These are phyloP conservation scores for Aegilops umbellulata DNA, from an alignment of 176 grass and related monocot species.

Conservation along the genomic window DNA sequence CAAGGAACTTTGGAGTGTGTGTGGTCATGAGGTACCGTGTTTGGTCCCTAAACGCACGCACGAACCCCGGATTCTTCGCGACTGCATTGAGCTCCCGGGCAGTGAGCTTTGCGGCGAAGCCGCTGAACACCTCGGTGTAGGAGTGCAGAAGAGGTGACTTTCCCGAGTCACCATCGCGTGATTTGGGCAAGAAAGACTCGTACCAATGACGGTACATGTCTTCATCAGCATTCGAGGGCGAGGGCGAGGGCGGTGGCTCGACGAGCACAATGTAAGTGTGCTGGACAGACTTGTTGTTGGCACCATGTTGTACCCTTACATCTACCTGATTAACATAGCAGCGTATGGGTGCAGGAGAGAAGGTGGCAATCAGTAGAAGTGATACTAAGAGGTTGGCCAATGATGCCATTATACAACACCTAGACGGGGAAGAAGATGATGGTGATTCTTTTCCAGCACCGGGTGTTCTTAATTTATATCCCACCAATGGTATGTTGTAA, in stretches of 20 bases:
- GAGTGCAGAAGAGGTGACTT: constrained; percentile 38
- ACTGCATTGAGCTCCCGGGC: constrained; percentile 23
- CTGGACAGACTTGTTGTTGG: background rate
- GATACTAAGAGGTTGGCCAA: background rate
- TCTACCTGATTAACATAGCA: background rate
- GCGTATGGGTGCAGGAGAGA: background rate
- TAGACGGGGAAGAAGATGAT: background rate
- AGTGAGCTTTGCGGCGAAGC: constrained; percentile 40
- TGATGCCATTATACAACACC: background rate
- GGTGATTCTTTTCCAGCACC: background rate
- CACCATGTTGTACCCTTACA: background rate
- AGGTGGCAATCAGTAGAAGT: background rate
- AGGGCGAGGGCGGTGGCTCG: background rate
- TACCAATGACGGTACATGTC: background rate
- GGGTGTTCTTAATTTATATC: background rate
- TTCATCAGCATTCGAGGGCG: background rate
- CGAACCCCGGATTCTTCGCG: constrained; percentile 4
- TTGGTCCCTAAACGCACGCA: background rate
- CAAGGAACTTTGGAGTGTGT: constrained; percentile 23
- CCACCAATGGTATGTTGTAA: background rate
- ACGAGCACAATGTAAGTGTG: constrained; percentile 25
- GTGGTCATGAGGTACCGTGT: constrained; percentile 31
- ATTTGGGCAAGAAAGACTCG: constrained; percentile 37
- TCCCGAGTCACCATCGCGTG: background rate
- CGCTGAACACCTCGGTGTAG: constrained; percentile 35